Evolutionary conservation across 495 filamentous ascomycete species (phyloP), one percentile per base, ranked within the genome.

Genomic region (Cudoniella acicularis): DNA sequence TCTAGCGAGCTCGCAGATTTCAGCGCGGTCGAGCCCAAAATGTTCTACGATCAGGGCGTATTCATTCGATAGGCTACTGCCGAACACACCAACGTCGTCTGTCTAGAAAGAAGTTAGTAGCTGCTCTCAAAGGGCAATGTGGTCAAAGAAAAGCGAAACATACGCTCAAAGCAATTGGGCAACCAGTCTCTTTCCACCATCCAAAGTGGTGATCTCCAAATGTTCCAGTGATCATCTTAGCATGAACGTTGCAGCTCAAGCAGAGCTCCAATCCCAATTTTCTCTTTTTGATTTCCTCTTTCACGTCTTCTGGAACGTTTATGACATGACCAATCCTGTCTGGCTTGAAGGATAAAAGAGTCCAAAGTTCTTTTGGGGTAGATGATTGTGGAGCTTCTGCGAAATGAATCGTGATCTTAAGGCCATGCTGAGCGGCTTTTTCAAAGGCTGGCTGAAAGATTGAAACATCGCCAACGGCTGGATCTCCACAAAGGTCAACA

Each of bases 41-140:
- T 91, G 83, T 69, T 88, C 69, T 2, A 87, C 83, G 11, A 87
- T 87, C 16, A 95, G 80, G 2, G 75, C 67, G 64, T 92, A 92
- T 65, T 96, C 91, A 60, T 91, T 86, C 11, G 87, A 91, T n/a
- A 93, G 71, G 0, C 81, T 79, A 68, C 87, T 91, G 42, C 83
- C 85, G 57, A 96, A 93, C 41, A 94, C 82, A 1, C 90, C 91
- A 20, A 96, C 89, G 71, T 95, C 90, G 71, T 95, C 90, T 1
- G 90, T 95, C 89, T 92, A 60, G n/a, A 60, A 26, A 64, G n/a
- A n/a, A n/a, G n/a, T n/a, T n/a, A n/a, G n/a, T n/a, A n/a, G n/a
- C n/a, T n/a, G n/a, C n/a, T n/a, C n/a, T n/a, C n/a, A n/a, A n/a
- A n/a, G n/a, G n/a, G n/a, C n/a, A n/a, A n/a, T n/a, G n/a, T n/a